Base-by-base conservation (phyloP, 2,329 filamentous ascomycete genomes). In the Fusarium sp. region DNA sequence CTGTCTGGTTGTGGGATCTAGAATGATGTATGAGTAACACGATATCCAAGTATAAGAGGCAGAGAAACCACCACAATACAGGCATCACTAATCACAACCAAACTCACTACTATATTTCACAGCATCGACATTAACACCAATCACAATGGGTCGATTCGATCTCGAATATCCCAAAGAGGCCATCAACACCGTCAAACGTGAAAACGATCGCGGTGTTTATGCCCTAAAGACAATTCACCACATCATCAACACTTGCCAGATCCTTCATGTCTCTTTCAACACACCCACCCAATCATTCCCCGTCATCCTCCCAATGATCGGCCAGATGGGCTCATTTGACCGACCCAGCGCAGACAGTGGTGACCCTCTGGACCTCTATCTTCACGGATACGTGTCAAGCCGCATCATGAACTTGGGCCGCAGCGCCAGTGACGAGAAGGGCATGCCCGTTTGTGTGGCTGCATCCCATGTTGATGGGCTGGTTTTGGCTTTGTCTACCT, bases 301-400 rank as follows among this genome's bases (percentile, higher is more conserved):
- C 7, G 88, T 90, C 57, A 91, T 92, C 60, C 86, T 97, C 4
- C 94, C 94, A 69, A 95, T 97, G 93, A 93, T 97, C 76, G 93
- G 93, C 57, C 90, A 93, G 76, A 92, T 96, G 87, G 93, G 90
- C 18, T 93, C 90, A 29, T 96, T 91, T 79, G 85, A 85, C 14
- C 83, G 84, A 0, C 91, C 91, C 10, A 90, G 87, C 60, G 86
- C 89, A 21, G 85, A 86, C 58, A 80, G 88, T 23, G 85, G 87
- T 56, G 90, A 94, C 72, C 89, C 91, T 0, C 85, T 94, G 10
- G 91, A 94, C 64, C 87, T 92, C 69, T 97, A 97, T 80, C 87
- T 97, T 12, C 94, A 97, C 81, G 94, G 94, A 78, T 97, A 95
- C 80, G 91, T 95, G 74, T 93, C 90, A 66, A 90, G 91, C 2